Evolutionary conservation across 257 asterid species (phyloP), one percentile per base, ranked within the genome.

Genomic region (Haberlea rhodopensis): DNA sequence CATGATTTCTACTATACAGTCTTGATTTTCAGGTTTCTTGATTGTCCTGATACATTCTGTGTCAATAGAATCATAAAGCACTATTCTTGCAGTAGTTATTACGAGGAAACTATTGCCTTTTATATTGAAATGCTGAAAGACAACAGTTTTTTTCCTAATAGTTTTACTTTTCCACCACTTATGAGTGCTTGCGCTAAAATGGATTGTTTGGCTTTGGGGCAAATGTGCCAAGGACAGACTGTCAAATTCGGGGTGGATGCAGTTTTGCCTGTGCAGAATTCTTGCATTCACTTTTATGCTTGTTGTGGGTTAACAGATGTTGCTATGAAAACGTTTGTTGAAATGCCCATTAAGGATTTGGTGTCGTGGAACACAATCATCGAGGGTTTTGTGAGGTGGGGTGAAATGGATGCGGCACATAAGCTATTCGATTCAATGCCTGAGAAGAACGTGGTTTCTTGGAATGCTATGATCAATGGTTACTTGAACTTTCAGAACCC

Each of bases 401-500:
- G 95, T 51, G 87, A 82, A 11, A 54, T 82, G 76, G 84, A 51
- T 31, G 24, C 62, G 59, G 95, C 87, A 0, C 95, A 82, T 57
- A 59, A 69, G 67, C 10, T 86, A 77, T 89, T 89, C 56, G 90
- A 89, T 69, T 63, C 31, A 52, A 81, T 89, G 92, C 84, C 85
- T 6, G 59, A 29, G 51, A 80, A 34, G 71, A 86, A 78, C 75
- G 81, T 80, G 62, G 68, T 82, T 22, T 79, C 84, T 37, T 76
- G 87, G 92, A 88, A 84, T 75, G 76, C 81, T 32, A 74, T 86
- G 82, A 79, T 89, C 32, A 78, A 79, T 0, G 92, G 88, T 73
- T 89, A 86, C 77, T 73, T 86, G 84, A 73, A 81, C 13, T 59
- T 27, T 23, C 64, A 78, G 51, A 89, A 64, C 46, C 86, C 85